phyloP scores from a whole-genome alignment of 345 rosid species.

The Hevea brasiliensis region DNA sequence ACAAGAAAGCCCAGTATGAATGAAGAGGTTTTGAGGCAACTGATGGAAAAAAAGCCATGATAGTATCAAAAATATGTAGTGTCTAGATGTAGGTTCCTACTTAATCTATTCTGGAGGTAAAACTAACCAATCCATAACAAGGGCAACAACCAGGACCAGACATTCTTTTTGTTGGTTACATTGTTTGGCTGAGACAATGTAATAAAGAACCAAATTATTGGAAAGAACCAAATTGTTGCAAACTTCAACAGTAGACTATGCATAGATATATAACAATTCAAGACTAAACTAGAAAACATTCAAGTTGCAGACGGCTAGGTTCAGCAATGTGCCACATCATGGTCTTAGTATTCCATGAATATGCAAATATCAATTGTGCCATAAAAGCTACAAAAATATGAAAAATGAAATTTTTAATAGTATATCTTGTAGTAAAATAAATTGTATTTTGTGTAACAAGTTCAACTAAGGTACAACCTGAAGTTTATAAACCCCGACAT shows the following conservation, averaged over 20 bases:
- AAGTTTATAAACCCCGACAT: constrained; percentile 2
- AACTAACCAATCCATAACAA: too few relatives aligned
- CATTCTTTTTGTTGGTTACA: background rate
- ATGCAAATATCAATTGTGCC: background rate
- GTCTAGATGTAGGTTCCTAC: background rate
- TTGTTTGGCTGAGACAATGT: background rate
- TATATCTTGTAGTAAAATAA: background rate
- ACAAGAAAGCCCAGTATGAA: background rate
- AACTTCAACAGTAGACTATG: background rate
- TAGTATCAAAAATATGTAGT: background rate
- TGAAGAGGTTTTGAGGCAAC: background rate
- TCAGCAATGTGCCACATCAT: background rate
- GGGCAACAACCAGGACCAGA: background rate
- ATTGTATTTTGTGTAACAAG: background rate
- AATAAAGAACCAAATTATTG: background rate
- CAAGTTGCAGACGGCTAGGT: background rate
- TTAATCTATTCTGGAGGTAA: background rate
- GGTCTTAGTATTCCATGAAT: background rate
- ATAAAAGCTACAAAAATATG: background rate
- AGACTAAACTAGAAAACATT: background rate
- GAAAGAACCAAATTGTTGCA: background rate
- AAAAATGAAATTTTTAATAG: background rate
- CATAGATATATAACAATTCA: background rate
- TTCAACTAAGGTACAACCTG: background rate
- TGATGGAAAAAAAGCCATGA: background rate